These are phyloP conservation scores for Periconia sp. DNA, from an alignment of 2,329 filamentous ascomycete genomes.

Conservation along the genomic window DNA sequence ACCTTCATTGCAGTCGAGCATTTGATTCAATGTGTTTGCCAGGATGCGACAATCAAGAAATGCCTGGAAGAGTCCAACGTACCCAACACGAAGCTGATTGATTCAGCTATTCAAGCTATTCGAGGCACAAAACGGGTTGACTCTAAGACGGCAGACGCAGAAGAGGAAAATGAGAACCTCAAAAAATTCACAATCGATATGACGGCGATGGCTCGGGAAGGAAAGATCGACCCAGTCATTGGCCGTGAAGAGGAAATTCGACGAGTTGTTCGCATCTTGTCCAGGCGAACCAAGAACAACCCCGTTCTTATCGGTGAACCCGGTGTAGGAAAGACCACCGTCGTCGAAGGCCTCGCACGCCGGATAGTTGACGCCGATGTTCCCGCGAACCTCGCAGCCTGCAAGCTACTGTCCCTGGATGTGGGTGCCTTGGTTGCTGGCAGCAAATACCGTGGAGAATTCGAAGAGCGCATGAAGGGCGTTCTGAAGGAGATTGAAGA, in stretches of 20 bases:
- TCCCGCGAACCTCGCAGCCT: constrained; percentile 89
- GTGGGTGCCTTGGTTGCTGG: constrained; percentile 94
- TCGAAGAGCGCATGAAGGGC: constrained; percentile 99
- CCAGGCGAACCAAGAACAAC: constrained; percentile 96
- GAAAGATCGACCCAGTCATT: constrained; percentile 97
- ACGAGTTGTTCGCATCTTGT: constrained; percentile 87
- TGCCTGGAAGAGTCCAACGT: constrained; percentile 84
- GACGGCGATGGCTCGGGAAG: constrained; percentile 93
- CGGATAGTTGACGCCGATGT: constrained; percentile 97
- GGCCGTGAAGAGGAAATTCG: constrained; percentile 95
- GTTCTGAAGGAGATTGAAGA: constrained; percentile 96
- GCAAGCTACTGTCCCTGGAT: constrained; percentile 91
- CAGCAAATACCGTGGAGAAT: constrained; percentile 98
- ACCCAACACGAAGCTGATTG: constrained; percentile 85
- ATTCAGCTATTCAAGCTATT: constrained; percentile 87
- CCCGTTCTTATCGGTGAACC: constrained; percentile 97
- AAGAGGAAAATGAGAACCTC: constrained; percentile 90
- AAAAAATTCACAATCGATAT: constrained; percentile 99
- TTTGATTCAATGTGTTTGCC: constrained; percentile 79
- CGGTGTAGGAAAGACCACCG: constrained; percentile 97
- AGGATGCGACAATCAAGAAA: constrained; percentile 73
- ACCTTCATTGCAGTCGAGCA: constrained; percentile 94
- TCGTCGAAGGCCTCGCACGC: constrained; percentile 92
- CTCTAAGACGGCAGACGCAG: constrained; percentile 91
- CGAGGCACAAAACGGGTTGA: constrained; percentile 92